Evolutionary conservation across 2,329 filamentous ascomycete genomes (phyloP).

Genomic region (Trichocomaceae sp.): DNA sequence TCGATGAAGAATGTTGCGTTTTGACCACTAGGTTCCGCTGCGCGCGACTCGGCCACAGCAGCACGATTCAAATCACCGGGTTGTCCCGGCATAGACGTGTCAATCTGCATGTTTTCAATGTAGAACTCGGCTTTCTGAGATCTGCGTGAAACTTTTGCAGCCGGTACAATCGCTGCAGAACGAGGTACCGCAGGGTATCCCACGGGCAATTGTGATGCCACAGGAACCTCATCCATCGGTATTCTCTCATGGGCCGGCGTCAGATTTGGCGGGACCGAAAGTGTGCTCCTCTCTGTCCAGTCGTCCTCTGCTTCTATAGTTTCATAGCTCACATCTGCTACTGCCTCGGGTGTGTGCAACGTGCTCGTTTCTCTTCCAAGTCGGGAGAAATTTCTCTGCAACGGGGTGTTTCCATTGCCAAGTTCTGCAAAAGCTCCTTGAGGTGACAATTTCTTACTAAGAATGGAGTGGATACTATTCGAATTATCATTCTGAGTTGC

Average conservation of each 20-base stretch:
- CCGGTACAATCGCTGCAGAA: conserved; percentile 19
- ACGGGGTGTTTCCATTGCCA: neutral
- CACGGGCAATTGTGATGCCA: conserved; percentile 7
- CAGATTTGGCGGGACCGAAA: neutral
- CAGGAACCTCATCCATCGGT: neutral
- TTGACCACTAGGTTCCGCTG: neutral
- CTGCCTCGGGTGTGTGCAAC: neutral
- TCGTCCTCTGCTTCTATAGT: conserved; percentile 23
- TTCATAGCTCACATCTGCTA: conserved; percentile 20
- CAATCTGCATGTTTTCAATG: conserved; percentile 12
- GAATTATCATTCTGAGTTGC: neutral
- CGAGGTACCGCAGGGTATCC: conserved; percentile 20
- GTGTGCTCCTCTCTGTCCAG: conserved; percentile 15
- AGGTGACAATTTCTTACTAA: neutral
- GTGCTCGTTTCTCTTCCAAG: neutral
- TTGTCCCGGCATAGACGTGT: neutral
- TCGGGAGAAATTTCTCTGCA: conserved; percentile 11
- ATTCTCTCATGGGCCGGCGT: conserved; percentile 16
- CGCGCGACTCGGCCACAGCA: neutral
- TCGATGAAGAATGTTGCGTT: neutral
- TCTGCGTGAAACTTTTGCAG: conserved; percentile 26
- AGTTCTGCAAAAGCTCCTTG: neutral
- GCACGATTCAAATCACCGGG: neutral
- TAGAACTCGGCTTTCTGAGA: conserved; percentile 28
- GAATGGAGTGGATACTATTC: neutral